Base-by-base conservation (phyloP, 768 basidiomycete genomes). In the Rhizopogon rudus region DNA sequence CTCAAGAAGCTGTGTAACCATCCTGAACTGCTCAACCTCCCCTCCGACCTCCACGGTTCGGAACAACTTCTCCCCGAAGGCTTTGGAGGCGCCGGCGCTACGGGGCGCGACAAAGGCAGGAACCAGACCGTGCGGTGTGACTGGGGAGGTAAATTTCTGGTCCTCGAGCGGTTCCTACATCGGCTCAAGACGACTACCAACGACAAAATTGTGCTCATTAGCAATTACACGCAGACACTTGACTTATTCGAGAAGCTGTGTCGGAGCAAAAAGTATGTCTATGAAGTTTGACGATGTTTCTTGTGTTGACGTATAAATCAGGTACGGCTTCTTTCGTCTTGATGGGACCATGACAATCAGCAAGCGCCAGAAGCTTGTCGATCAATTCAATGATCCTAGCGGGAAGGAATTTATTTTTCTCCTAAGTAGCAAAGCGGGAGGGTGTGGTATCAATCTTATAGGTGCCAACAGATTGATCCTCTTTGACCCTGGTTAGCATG, bases 1-100 rank as follows among this genome's bases (percentile, higher is more conserved):
- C 74, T 98, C 45, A 93, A 95, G 77, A 98, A 98, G 70, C 76
- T 98, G 1, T 96, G 94, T 72, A 98, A 97, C 66, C 95, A 96
- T 63, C 94, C 94, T 1, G 91, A 94, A 67, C 77, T 98, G 33
- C 80, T 98, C 22, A 82, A 93, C 60, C 73, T 98, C 2, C 94
- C 94, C 0, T 77, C 81, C 1, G 94, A 96, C 67, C 79, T 98
- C 53, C 80, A 77, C 49, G 94, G 94, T 3, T 91, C 86, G 33
- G 91, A 92, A 37, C 67, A 80, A 45, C 73, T 96, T 22, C 84
- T 96, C 50, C 94, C 94, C 0, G 84, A 86, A 51, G 92, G 84
- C 3, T 96, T 91, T 60, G 71, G 68, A n/a, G 86, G 88, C 2
- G 79, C 83, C 37, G 51, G 65, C 9, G 51, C 52, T 51, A 70